Evolutionary conservation across 2,329 filamentous ascomycete species (phyloP), one percentile per base, ranked within the genome.

Genomic region (Ustulina deusta): DNA sequence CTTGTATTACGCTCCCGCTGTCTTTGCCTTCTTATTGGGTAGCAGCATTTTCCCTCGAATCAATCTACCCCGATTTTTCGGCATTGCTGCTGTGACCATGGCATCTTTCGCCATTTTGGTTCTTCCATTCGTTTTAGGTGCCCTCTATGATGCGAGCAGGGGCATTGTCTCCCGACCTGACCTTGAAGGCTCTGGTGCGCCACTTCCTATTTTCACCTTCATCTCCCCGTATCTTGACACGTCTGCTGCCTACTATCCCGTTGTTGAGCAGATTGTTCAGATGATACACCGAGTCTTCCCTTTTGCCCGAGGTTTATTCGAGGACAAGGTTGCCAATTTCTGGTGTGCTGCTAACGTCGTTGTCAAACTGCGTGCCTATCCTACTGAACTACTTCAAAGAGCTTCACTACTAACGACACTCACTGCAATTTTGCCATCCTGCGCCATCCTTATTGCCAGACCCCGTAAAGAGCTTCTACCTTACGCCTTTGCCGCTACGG

Each of bases 301-400:
- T 0, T 97, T 99, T 77, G 90, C 94, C 1, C 90, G 96, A n/a
- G 96, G 96, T 3, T 83, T 99, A 6, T 99, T 98, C 75, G 97
- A 99, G 81, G 96, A 98, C 83, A 99, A 99, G 81, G 97, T 99
- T 22, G 96, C 96, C 76, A 99, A 99, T 78, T 91, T 97, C 75
- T 99, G 96, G 96, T 99, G 96, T 78, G 91, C 94, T 4, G 85
- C 95, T 63, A 97, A 98, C 78, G 91, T 96, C 0, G 85, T 97
- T 63, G 85, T 97, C 82, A 99, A 99, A 81, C 87, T 99, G 42
- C 88, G 92, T 69, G 83, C 87, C 20, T 96, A 93, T 72, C 89
- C 93, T 0, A 80, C 89, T 2, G 85, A 87, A 7, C 79, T 93
- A 6, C 87, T 99, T 34, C 93, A 97, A 77, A 88, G 88, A 61